Evolutionary conservation across 2,329 filamentous ascomycete species (phyloP), one percentile per base, ranked within the genome.

Genomic region (Paramyrothecium sp.): DNA sequence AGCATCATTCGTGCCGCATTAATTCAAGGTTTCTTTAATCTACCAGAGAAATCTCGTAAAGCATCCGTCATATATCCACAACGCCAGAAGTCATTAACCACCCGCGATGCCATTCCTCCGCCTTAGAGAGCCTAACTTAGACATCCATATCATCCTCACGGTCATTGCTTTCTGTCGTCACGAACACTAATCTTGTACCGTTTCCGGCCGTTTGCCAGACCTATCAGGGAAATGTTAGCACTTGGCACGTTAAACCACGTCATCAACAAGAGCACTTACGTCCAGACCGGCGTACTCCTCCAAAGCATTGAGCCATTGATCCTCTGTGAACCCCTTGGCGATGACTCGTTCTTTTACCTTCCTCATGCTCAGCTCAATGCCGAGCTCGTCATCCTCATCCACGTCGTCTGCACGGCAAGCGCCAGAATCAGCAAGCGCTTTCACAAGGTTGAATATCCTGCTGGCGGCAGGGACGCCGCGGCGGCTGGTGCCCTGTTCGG

Each of bases 361-460:
- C 64, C 90, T 85, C 79, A 99, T 84, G 73, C 89, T 95, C 66
- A 99, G 77, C 74, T 97, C 93, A 20, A 83, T 71, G 17, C 81
- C 80, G 38, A 73, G 70, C 55, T 77, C 79, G 20, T 81, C 80
- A 3, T 81, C 80, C 0, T 81, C 81, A 4, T 76, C 90, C 65
- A 71, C 81, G 26, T 83, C 81, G 34, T 91, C 92, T 51, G 92
- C 87, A 47, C 90, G 88, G 65, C 94, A 92, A 55, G 92, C 92
- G 57, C 94, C 93, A 54, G 87, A 89, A 67, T 96, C 93, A 50
- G 91, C 89, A 76, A 98, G 88, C 5, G 85, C 86, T 71, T 94
- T 90, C 75, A 99, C 91, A 63, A 99, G 85, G 73, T 96, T 95
- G 77, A 96, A 98, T 67, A 99, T 98, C 74, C 91, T 91, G 73